A percentile compares a stretch with the other conserved stretches of the same genome.
phyloP scores from a whole-genome alignment of 2,329 filamentous ascomycete genomes.

The Colletotrichum costaricense region DNA sequence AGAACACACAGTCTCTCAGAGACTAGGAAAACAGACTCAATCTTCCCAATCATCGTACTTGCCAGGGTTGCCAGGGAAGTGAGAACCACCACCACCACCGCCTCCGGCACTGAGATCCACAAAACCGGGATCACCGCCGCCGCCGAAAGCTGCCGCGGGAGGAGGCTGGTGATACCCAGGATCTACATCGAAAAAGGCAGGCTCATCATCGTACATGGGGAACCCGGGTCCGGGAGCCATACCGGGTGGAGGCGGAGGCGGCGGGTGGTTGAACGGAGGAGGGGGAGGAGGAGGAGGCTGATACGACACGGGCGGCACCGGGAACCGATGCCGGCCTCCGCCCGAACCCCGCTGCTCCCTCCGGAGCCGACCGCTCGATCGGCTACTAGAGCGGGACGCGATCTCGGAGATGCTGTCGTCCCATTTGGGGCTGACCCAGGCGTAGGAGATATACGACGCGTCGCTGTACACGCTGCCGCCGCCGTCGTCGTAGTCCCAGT shows the following conservation, averaged over 20 bases:
- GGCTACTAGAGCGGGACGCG: slow-evolving; percentile 18
- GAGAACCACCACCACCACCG: slow-evolving; percentile 10
- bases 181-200: neutral
- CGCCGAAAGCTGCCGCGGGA: neutral
- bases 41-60: slow-evolving; percentile 32
- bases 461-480: slow-evolving; percentile 22
- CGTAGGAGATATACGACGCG: slow-evolving; percentile 22
- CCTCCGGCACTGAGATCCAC: slow-evolving; percentile 28
- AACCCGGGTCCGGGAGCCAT: neutral
- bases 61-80: slow-evolving; percentile 7
- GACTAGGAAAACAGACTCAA: neutral
- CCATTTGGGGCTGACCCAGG: slow-evolving; percentile 33
- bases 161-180: neutral
- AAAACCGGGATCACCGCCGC: slow-evolving; percentile 25
- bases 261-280: slow-evolving; percentile 8
- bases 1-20: neutral
- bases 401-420: slow-evolving; percentile 34
- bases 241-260: slow-evolving; percentile 17
- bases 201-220: slow-evolving; percentile 4
- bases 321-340: slow-evolving; percentile 6
- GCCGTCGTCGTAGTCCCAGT: slow-evolving; percentile 30
- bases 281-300: neutral
- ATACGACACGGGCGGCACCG: slow-evolving; percentile 2
- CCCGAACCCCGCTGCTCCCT: neutral
- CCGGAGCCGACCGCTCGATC: slow-evolving; percentile 15